A percentile compares a stretch with the other conserved stretches of the same genome.
Evolutionary conservation across 495 filamentous ascomycete species (phyloP).

Genomic region (Aspergillus ostianus): DNA sequence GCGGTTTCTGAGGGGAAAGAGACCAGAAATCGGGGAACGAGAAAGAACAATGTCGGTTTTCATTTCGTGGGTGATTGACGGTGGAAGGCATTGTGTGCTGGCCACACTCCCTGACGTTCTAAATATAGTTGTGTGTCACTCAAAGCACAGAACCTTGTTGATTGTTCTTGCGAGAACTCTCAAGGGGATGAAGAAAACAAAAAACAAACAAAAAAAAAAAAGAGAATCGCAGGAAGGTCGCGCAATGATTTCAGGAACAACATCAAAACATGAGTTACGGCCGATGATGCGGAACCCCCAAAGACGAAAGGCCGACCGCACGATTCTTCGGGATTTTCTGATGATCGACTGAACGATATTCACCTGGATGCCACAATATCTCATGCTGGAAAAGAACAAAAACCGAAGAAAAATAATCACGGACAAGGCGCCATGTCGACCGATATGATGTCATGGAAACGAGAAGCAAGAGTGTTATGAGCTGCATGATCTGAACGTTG

Average conservation of each 20-base stretch:
- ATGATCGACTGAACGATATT: background rate
- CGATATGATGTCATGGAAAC: slow-evolving; percentile 32
- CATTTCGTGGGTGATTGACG: slow-evolving; percentile 5
- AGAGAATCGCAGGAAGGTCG: background rate
- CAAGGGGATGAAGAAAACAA: background rate
- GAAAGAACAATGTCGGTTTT: slow-evolving; percentile 1
- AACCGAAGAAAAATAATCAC: slow-evolving; percentile 4
- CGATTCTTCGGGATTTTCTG: background rate
- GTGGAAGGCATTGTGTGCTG: slow-evolving; percentile 23
- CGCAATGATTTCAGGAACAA: background rate
- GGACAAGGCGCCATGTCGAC: slow-evolving; percentile 12
- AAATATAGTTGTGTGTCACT: background rate
- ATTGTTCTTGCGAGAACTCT: background rate
- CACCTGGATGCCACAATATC: background rate
- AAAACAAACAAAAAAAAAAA: background rate
- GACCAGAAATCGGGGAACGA: background rate
- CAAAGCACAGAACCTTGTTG: background rate
- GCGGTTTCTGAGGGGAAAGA: background rate
- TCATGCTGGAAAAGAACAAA: slow-evolving; percentile 1
- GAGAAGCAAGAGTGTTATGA: slow-evolving; percentile 39
- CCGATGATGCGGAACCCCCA: background rate
- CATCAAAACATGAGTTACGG: background rate
- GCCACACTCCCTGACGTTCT: slow-evolving; percentile 15
- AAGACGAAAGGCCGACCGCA: background rate
- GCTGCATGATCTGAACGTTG: slow-evolving; percentile 32